Percentiles rank a stretch among this genome's conserved stretches.
Conservation (phyloP, 2,329 filamentous ascomycete genomes). For the Knufia petricola region DNA sequence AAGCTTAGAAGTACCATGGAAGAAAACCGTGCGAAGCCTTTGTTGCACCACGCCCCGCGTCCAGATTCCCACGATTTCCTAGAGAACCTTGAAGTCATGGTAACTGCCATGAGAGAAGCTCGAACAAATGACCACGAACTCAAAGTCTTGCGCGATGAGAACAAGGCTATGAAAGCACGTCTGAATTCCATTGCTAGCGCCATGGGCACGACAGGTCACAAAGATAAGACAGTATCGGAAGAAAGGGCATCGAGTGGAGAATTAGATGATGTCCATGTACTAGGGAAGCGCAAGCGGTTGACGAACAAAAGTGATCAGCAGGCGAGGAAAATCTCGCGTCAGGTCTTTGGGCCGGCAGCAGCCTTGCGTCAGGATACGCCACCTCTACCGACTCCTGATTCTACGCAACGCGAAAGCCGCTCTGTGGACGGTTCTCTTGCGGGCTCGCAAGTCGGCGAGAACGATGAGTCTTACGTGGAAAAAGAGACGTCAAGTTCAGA, state of each 20-base stretch:
- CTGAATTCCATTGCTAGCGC: slow-evolving; percentile 14
- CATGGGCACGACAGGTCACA: background rate
- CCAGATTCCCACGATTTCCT: background rate
- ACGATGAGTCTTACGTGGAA: background rate
- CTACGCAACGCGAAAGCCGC: background rate
- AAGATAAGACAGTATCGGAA: background rate
- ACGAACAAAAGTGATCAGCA: background rate
- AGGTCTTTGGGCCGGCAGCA: background rate
- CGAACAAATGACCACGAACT: slow-evolving; percentile 12
- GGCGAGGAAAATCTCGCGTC: background rate
- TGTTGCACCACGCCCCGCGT: background rate
- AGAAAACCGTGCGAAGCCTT: background rate
- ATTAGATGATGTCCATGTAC: background rate
- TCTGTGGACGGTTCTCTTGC: background rate
- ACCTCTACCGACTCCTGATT: background rate
- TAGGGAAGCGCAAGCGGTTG: slow-evolving; percentile 19
- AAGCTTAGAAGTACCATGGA: slow-evolving; percentile 15
- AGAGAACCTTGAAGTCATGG: slow-evolving; percentile 10
- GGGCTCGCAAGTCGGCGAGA: background rate
- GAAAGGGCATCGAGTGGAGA: background rate
- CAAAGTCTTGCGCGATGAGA: slow-evolving; percentile 17
- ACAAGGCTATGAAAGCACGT: slow-evolving; percentile 17
- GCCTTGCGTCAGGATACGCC: background rate
- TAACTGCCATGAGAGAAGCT: slow-evolving; percentile 9
- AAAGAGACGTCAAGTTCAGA: background rate